Evolutionary conservation across 306 rosid genomes (phyloP), one percentile per base, ranked within the genome.

Genomic region (Lathyrus aphaca): DNA sequence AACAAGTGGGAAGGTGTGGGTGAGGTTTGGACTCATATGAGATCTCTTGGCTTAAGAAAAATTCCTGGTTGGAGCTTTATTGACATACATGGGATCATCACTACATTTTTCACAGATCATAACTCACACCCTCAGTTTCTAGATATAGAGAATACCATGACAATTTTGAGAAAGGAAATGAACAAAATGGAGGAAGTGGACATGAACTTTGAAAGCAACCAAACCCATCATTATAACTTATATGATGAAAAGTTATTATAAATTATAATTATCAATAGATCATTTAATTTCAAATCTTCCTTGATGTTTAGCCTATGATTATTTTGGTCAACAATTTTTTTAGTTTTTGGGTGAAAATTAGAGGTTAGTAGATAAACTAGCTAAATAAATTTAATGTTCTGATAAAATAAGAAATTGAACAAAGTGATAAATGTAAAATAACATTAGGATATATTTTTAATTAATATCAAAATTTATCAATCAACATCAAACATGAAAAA

Each of bases 41-140:
- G 84, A 74, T 84, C 84, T 77, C 87, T 86, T 16, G 96, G 95
- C 56, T 71, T 87, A 87, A 84, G 77, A 57, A 90, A 90, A 73
- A 67, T 86, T 44, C 96, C 96, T 37, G 96, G 95, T 3, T 90
- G 95, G 96, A 90, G 96, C 77, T 87, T 71, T 69, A 73, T 84
- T 40, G 88, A 86, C 73, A 57, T 86, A 68, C 80, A 90, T 53
- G 90, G 96, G 64, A 69, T 55, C 43, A 81, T 86, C 64, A 86
- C 85, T 42, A 86, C 88, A 25, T 90, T 86, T 81, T 84, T 81
- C 77, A 82, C 88, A 0, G 79, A 78, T 56, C 95, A 88, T 83
- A 90, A 84, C 40, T 77, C 95, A 67, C 92, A 87, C 71, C 85
- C 90, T 53, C 86, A 72, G 51, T 78, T 71, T 60, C 87, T 84